Percentiles rank a stretch among this genome's conserved stretches.
phyloP scores from a whole-genome alignment of 2,329 filamentous ascomycete species.

The Leptographium galeiforme region DNA sequence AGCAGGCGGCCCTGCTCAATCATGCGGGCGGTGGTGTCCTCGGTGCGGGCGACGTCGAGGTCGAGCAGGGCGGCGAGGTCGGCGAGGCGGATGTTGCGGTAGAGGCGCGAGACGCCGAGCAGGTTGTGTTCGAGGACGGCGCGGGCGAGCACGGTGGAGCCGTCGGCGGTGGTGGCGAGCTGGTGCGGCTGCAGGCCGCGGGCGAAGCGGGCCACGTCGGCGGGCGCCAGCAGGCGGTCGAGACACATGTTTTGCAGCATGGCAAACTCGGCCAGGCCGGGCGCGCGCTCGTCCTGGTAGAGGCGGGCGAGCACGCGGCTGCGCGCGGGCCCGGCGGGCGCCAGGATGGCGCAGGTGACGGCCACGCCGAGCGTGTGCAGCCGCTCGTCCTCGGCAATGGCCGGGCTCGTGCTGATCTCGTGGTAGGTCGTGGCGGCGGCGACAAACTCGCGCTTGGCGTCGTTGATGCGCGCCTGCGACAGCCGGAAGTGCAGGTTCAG shows the following conservation, averaged over 20 bases:
- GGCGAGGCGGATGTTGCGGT: constrained; percentile 64
- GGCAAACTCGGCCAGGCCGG: constrained; percentile 52
- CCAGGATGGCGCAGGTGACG: constrained; percentile 83
- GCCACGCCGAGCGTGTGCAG: constrained; percentile 74
- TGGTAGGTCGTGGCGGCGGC: constrained; percentile 82
- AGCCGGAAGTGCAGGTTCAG: constrained; percentile 77
- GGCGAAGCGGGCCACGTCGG: constrained; percentile 80
- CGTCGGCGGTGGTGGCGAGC: constrained; percentile 77
- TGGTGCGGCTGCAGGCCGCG: constrained; percentile 73
- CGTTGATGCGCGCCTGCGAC: constrained; percentile 83
- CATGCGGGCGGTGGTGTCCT: constrained; percentile 88
- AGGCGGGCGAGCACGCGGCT: constrained; percentile 68
- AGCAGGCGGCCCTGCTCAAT: constrained; percentile 83
- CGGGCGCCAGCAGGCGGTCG: constrained; percentile 65
- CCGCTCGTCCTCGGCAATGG: constrained; percentile 77
- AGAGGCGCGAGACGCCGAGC: constrained; percentile 67
- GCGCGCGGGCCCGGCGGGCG: constrained; percentile 76
- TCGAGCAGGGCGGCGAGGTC: constrained; percentile 66
- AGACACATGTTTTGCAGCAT: constrained; percentile 98
- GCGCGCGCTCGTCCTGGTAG: constrained; percentile 83
- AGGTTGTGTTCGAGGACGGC: constrained; percentile 95
- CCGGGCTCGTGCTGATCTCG: constrained; percentile 62
- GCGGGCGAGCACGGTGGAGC: constrained; percentile 81
- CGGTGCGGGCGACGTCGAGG: constrained; percentile 66
- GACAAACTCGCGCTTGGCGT: constrained; percentile 80